Percentiles rank a stretch among this genome's conserved stretches.
Conservation (phyloP, 495 filamentous ascomycete species). For the Collariella sp. region DNA sequence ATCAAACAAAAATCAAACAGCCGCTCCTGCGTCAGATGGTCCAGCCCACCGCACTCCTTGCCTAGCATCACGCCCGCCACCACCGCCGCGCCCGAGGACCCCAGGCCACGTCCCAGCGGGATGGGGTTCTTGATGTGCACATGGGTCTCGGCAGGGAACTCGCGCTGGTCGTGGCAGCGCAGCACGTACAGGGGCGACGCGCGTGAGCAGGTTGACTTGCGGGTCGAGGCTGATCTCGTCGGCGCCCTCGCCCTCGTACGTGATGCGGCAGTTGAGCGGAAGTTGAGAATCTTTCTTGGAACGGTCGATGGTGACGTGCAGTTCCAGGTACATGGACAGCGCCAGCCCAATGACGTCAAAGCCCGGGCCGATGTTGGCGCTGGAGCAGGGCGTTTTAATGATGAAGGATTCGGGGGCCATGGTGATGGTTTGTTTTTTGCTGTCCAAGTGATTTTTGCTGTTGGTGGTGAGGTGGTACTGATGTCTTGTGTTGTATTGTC, state of each 20-base stretch:
- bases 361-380: conserved; percentile 90
- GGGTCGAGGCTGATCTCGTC: conserved; percentile 69
- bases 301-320: conserved; percentile 62
- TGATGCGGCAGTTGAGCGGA: conserved; percentile 77
- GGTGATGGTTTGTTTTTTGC: not conserved
- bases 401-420: conserved; percentile 43
- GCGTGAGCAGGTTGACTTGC: conserved; percentile 81
- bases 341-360: conserved; percentile 97
- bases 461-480: no score
- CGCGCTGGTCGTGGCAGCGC: conserved; percentile 72
- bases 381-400: conserved; percentile 73
- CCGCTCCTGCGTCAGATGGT: conserved; percentile 66
- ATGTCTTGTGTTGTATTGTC: not conserved
- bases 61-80: conserved; percentile 87
- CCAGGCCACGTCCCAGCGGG: conserved; percentile 79
- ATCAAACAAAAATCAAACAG: conserved; percentile 93
- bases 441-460: not conserved
- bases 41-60: conserved; percentile 76
- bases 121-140: conserved; percentile 92
- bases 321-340: conserved; percentile 80
- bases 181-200: conserved; percentile 87
- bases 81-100: conserved; percentile 87
- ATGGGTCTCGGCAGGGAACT: conserved; percentile 76
- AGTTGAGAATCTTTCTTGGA: conserved; percentile 42
- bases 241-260: conserved; percentile 74